Evolutionary conservation across 805 yeast genomes (phyloP).

Genomic region (Metschnikowia continentalis): DNA sequence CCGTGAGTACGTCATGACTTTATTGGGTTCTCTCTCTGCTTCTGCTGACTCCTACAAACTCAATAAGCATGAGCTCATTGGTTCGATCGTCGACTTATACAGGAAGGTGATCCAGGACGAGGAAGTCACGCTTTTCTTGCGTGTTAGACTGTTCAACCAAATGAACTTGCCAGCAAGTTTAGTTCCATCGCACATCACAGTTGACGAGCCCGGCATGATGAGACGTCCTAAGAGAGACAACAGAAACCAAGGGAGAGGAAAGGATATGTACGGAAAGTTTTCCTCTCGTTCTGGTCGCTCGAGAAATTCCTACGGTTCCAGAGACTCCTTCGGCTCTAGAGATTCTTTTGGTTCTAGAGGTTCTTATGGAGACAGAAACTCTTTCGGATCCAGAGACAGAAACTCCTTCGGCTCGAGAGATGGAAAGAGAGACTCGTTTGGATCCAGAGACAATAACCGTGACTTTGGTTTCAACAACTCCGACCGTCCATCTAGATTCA

Average conservation of each 20-base stretch:
- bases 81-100: slow-evolving; percentile 11
- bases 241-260: background rate
- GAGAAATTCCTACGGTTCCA: background rate
- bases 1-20: slow-evolving; percentile 23
- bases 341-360: background rate
- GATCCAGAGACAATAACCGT: background rate
- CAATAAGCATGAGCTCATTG: slow-evolving; percentile 9
- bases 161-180: slow-evolving; percentile 15
- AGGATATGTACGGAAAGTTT: background rate
- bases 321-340: background rate
- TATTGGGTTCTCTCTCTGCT: slow-evolving; percentile 28
- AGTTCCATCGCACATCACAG: slow-evolving; percentile 15
- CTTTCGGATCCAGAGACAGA: background rate
- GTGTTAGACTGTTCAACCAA: slow-evolving; percentile 10
- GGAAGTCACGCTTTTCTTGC: slow-evolving; percentile 8
- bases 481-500: background rate
- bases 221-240: slow-evolving; percentile 1
- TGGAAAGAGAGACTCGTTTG: background rate
- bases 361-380: background rate
- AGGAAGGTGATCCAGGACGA: slow-evolving; percentile 8
- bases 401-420: background rate
- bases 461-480: background rate
- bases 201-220: slow-evolving; percentile 11
- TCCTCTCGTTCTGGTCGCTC: background rate
- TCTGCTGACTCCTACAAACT: slow-evolving; percentile 16